These are phyloP conservation scores for Aspergillus udagawae DNA, from an alignment of 2,329 filamentous ascomycete species.

Conservation along the genomic window DNA sequence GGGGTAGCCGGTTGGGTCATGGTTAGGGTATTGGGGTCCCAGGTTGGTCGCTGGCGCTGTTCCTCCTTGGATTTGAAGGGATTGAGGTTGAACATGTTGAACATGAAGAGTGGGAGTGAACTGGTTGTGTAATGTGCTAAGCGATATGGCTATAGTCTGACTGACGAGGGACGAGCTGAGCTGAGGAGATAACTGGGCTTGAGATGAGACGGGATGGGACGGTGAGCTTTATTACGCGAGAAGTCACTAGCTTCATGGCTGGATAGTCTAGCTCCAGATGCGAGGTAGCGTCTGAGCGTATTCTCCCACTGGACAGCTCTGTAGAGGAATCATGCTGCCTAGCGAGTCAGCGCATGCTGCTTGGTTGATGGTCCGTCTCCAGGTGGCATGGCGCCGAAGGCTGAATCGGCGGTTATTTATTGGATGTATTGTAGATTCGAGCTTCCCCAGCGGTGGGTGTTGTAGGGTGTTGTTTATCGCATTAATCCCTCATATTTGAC, in stretches of 20 bases:
- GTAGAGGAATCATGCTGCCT: not conserved
- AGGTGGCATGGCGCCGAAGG: too few relatives aligned
- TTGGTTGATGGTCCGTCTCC: not conserved
- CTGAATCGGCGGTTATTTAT: too few relatives aligned
- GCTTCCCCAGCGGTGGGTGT: not conserved
- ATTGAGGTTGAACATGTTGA: slow-evolving; percentile 28
- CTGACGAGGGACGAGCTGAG: not conserved
- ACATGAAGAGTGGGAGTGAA: not conserved
- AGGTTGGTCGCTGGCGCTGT: slow-evolving; percentile 15
- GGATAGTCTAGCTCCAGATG: too few relatives aligned
- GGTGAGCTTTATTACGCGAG: not conserved
- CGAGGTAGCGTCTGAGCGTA: too few relatives aligned
- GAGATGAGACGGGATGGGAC: not conserved
- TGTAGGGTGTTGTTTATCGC: not conserved
- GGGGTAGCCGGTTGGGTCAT: slow-evolving; percentile 32
- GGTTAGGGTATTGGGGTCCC: slow-evolving; percentile 29
- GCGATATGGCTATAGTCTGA: too few relatives aligned
- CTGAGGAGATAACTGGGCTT: not conserved
- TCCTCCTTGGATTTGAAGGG: slow-evolving; percentile 29
- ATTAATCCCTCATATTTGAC: not conserved
- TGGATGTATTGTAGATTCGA: not conserved
- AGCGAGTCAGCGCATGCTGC: not conserved
- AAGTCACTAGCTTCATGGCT: not conserved
- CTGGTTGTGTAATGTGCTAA: not conserved
- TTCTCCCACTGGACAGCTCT: too few relatives aligned